Evolutionary conservation across 192 early-diverging fungal genomes (phyloP), one percentile per base, ranked within the genome.

Genomic region (Gaertneriomyces sp.): DNA sequence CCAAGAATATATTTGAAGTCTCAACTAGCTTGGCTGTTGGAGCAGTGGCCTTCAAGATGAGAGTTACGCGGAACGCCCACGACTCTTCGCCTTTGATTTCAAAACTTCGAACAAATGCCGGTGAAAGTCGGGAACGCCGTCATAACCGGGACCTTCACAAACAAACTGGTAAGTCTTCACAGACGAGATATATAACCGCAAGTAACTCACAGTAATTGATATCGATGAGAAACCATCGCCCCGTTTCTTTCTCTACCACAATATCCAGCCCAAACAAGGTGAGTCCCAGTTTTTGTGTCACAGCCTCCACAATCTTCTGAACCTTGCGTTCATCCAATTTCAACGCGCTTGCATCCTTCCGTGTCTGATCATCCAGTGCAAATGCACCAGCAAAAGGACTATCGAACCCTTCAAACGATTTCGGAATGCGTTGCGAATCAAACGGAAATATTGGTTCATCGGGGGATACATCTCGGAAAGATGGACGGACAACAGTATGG

Each of bases 141-240:
- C 16, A 38, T 56, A 56, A 33, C 25, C 25, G 25, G 25, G 25
- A 14, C 54, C 54, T 56, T 14, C 49, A 20, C 49, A 6, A 51
- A 51, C n/a, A 4, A 20, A 51, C n/a, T 6, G 49, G 49, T 51
- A 20, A n/a, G n/a, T n/a, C n/a, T n/a, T n/a, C n/a, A n/a, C n/a
- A n/a, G n/a, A n/a, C n/a, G n/a, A n/a, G n/a, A n/a, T n/a, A n/a
- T n/a, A n/a, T n/a, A n/a, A n/a, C n/a, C n/a, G n/a, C n/a, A n/a
- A 2, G 19, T 39, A 38, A 56, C 54, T 56, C 39, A 56, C 54
- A 56, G 33, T 56, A 56, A 38, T 56, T 56, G 54, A 56, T 56
- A 39, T 56, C 54, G 14, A 56, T 56, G 4, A 56, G 12, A 38
- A 25, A 56, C 20, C 39, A 39, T 56, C n/a, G 54, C 14, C 54